Conservation (phyloP, 352 stramenopile genomes). For the Phytopythium mirpurense region DNA sequence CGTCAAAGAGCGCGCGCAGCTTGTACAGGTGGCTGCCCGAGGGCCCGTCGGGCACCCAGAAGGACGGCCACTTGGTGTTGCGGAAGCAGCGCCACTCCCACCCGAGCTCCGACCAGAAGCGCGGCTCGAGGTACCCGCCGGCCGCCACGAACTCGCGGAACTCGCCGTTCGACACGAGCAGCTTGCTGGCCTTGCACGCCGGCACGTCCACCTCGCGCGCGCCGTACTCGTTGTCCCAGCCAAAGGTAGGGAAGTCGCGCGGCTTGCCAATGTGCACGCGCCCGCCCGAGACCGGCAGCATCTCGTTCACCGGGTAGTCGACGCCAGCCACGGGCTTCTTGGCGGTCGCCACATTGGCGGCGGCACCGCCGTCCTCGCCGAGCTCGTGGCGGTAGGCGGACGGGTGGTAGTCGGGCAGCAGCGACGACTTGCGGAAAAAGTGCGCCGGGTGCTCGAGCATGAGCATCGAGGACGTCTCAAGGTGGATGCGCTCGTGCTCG, state of each 20-base stretch:
- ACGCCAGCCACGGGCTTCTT: conserved; percentile 60
- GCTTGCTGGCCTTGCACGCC: conserved; percentile 85
- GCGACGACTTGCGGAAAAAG: conserved; percentile 79
- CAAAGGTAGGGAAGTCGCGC: conserved; percentile 90
- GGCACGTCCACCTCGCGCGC: conserved; percentile 81
- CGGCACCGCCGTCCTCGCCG: not conserved
- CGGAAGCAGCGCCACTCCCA: conserved; percentile 95
- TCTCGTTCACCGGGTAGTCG: conserved; percentile 88
- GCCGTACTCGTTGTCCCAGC: conserved; percentile 98
- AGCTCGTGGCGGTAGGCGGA: conserved; percentile 23
- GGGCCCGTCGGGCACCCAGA: conserved; percentile 91
- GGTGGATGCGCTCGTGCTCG: conserved; percentile 97
- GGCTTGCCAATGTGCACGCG: conserved; percentile 89
- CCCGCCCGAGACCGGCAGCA: conserved; percentile 70
- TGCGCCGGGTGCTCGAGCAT: conserved; percentile 91
- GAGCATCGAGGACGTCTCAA: conserved; percentile 96
- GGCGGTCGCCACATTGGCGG: not conserved
- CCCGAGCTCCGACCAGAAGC: conserved; percentile 89
- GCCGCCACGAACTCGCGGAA: conserved; percentile 94
- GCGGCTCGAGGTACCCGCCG: conserved; percentile 89
- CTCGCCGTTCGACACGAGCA: conserved; percentile 95
- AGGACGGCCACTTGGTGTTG: conserved; percentile 95
- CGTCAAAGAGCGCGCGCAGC: conserved; percentile 91
- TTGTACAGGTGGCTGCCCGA: conserved; percentile 93
- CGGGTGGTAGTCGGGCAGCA: conserved; percentile 85